A percentile compares a stretch with the other conserved stretches of the same genome.
Evolutionary conservation across 495 filamentous ascomycete genomes (phyloP).

Genomic region (Glonium stellatum): DNA sequence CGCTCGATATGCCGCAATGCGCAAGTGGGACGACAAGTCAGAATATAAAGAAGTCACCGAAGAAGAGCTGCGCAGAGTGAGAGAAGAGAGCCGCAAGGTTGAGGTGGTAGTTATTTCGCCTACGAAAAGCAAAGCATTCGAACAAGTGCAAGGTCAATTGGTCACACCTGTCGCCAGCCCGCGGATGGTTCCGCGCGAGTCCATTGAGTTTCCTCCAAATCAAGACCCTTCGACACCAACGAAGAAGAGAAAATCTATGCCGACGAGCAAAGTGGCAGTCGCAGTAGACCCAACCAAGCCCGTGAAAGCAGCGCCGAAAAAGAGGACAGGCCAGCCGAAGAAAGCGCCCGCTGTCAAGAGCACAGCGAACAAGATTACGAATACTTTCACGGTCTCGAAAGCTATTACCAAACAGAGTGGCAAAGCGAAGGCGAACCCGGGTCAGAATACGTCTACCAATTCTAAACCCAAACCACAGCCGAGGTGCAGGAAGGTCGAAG

Average conservation of each 20-base stretch:
- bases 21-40: constrained; percentile 63
- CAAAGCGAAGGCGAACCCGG: neutral
- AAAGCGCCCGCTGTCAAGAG: neutral
- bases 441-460: neutral
- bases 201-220: neutral
- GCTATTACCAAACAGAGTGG: neutral
- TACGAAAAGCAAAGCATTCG: constrained; percentile 10
- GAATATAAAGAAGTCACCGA: constrained; percentile 42
- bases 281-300: neutral
- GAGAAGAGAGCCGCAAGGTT: constrained; percentile 7
- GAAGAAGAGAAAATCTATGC: neutral
- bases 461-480: neutral
- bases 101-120: constrained; percentile 16
- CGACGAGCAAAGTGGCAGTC: neutral
- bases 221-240: neutral
- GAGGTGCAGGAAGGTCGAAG: neutral
- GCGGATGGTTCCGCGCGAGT: neutral
- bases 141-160: constrained; percentile 2
- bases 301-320: neutral
- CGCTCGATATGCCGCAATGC: constrained; percentile 65
- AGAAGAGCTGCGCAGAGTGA: constrained; percentile 27
- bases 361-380: neutral
- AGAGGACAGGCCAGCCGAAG: neutral
- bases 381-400: neutral
- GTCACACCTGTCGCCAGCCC: constrained; percentile 1